A percentile compares a stretch with the other conserved stretches of the same genome.
These are phyloP conservation scores for Neurospora sp. DNA, from an alignment of 495 filamentous ascomycete genomes.

Conservation along the genomic window DNA sequence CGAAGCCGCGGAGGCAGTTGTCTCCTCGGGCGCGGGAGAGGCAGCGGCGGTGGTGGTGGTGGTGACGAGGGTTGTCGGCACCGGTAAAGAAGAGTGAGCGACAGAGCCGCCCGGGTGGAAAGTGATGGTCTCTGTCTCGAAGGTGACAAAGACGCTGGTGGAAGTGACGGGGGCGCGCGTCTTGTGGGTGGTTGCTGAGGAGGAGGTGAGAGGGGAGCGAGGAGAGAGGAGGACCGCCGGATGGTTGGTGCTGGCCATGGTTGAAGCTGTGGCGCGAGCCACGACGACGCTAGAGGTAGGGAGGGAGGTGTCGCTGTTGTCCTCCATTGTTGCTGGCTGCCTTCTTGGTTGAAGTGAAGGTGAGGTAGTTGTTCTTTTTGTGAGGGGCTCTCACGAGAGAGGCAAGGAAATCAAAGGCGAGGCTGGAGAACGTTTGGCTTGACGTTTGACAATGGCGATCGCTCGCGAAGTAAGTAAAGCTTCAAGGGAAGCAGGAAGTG, in stretches of 20 bases:
- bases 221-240: background rate
- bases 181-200: background rate
- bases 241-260: background rate
- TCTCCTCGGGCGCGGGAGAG: background rate
- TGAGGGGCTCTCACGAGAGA: background rate
- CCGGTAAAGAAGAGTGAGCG: background rate
- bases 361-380: background rate
- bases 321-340: background rate
- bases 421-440: background rate
- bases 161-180: background rate
- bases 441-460: background rate
- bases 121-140: background rate
- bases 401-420: background rate
- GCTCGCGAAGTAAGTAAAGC: background rate
- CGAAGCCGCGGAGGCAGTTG: background rate
- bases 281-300: background rate
- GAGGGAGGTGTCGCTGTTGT: background rate
- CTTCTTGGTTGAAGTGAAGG: background rate
- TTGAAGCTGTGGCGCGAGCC: background rate
- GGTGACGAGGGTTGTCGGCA: background rate
- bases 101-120: background rate
- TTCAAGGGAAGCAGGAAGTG: background rate
- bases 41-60: background rate
- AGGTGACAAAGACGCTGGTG: background rate
- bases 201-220: background rate